Evolutionary conservation across 768 basidiomycete species (phyloP), one percentile per base, ranked within the genome.

Genomic region (Trametes punicea): DNA sequence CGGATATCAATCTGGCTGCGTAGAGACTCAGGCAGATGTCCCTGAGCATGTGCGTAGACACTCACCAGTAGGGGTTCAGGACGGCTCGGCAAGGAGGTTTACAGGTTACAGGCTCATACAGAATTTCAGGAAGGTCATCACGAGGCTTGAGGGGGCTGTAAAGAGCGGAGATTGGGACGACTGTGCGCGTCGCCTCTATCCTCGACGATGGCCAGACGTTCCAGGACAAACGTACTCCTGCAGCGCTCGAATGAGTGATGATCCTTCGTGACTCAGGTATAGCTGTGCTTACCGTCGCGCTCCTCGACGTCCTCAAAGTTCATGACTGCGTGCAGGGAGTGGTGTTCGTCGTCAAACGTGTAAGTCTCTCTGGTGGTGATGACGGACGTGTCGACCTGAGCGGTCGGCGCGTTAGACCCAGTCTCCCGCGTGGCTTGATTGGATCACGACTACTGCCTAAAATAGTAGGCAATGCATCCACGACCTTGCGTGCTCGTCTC

Each of bases 201-300:
- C 97, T 86, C 57, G 93, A 95, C 31, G 94, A 95, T 2, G 95
- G 94, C 93, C 93, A 99, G 56, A 95, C 92, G 72, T 99, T 99
- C 97, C 96, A 98, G 44, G 95, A 96, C 62, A 98, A 80, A 52
- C 96, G 84, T 42, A 98, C 86, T 63, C 96, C 94, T 97, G 59
- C 33, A 33, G 29, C 34, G 6, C 2, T 11, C 11, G 21, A n/a
- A 48, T 26, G 10, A 40, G 25, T 55, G 40, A 41, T 34, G 29
- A 49, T n/a, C n/a, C n/a, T n/a, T n/a, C n/a, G 7, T 30, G 38
- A 13, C 25, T 45, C 36, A 30, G 2, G 11, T 29, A 18, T 23
- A 6, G 1, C 4, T 33, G 11, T n/a, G 71, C 84, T 60, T 58
- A 92, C 93, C 95, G 72, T 98, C 95, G 65, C 92, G 83, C 71